These are phyloP conservation scores for Neurospora discreta DNA, from an alignment of 495 filamentous ascomycete genomes.

Conservation along the genomic window DNA sequence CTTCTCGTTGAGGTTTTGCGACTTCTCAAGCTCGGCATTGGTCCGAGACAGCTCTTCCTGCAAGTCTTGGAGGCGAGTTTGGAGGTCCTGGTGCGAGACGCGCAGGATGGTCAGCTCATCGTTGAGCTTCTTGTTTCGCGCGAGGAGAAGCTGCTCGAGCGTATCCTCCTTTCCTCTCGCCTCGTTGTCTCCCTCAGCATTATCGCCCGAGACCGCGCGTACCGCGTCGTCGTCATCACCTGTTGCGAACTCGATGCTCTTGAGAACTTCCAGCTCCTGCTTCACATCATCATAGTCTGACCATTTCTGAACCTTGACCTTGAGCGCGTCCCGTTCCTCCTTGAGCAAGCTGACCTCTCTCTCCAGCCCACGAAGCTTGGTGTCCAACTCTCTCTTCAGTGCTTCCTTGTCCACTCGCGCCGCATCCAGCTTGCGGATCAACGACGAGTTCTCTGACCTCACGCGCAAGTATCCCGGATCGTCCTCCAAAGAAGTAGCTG, in stretches of 20 bases:
- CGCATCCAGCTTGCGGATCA: constrained; percentile 78
- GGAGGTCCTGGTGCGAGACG: constrained; percentile 88
- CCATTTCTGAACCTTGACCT: constrained; percentile 74
- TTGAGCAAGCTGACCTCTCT: constrained; percentile 55
- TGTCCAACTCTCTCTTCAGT: constrained; percentile 60
- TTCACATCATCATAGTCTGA: constrained; percentile 94
- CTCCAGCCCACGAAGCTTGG: constrained; percentile 61
- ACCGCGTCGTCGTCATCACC: constrained; percentile 66
- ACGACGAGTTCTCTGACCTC: constrained; percentile 81
- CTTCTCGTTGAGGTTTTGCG: constrained; percentile 71
- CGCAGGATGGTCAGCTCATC: constrained; percentile 87
- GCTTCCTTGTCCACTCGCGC: constrained; percentile 71
- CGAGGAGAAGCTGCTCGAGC: constrained; percentile 80
- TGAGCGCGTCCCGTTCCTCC: constrained; percentile 59
- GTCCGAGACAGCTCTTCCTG: constrained; percentile 76
- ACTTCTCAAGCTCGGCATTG: constrained; percentile 76
- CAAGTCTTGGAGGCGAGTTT: constrained; percentile 64
- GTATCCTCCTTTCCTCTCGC: constrained; percentile 55
- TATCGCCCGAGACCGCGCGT: constrained; percentile 22
- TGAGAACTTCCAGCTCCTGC: constrained; percentile 88
- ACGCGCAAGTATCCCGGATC: constrained; percentile 78
- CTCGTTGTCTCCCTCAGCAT: constrained; percentile 41
- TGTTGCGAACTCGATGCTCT: constrained; percentile 92
- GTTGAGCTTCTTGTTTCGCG: constrained; percentile 89
- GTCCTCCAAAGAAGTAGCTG: constrained; percentile 55